Evolutionary conservation across 306 rosid species (phyloP).

Genomic region (Vicia sativa): DNA sequence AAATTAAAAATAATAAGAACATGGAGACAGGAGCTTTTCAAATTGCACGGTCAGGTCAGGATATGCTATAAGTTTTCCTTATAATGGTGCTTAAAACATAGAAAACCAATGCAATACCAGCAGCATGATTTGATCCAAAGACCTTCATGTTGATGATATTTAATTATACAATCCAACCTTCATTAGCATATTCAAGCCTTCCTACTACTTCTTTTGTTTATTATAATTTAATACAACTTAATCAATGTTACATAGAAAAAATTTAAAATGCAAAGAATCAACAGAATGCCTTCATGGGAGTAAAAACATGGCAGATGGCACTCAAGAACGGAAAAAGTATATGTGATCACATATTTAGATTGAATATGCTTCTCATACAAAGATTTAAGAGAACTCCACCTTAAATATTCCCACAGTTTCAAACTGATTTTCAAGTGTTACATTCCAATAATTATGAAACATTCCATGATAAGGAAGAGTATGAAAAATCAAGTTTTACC

Average conservation of each 20-base stretch:
- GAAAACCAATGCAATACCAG: slow-evolving; percentile 11
- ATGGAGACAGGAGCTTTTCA: slow-evolving; percentile 3
- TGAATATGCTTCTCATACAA: slow-evolving; percentile 14
- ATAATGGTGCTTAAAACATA: slow-evolving; percentile 17
- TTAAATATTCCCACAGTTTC: slow-evolving; percentile 20
- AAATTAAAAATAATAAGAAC: slow-evolving; percentile 8
- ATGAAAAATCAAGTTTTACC: slow-evolving; percentile 16
- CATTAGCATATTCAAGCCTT: slow-evolving; percentile 23
- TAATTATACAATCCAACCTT: slow-evolving; percentile 32
- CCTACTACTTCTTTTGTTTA: slow-evolving; percentile 19
- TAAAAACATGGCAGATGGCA: slow-evolving; percentile 26
- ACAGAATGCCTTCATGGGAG: slow-evolving; percentile 28
- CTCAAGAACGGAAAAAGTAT: slow-evolving; percentile 15
- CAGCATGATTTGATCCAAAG: neutral
- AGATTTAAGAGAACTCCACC: slow-evolving; percentile 20
- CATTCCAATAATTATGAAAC: slow-evolving; percentile 20
- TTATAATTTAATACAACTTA: slow-evolving; percentile 18
- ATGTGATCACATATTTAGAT: slow-evolving; percentile 7
- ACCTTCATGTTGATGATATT: slow-evolving; percentile 9
- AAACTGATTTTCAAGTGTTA: slow-evolving; percentile 18
- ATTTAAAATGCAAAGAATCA: slow-evolving; percentile 24
- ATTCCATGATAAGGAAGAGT: slow-evolving; percentile 15
- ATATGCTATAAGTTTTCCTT: slow-evolving; percentile 19
- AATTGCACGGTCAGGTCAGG: slow-evolving; percentile 19
- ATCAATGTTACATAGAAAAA: slow-evolving; percentile 17